A percentile compares a stretch with the other conserved stretches of the same genome.
These are phyloP conservation scores for Diatrype stigma DNA, from an alignment of 2,329 filamentous ascomycete species.

Conservation along the genomic window DNA sequence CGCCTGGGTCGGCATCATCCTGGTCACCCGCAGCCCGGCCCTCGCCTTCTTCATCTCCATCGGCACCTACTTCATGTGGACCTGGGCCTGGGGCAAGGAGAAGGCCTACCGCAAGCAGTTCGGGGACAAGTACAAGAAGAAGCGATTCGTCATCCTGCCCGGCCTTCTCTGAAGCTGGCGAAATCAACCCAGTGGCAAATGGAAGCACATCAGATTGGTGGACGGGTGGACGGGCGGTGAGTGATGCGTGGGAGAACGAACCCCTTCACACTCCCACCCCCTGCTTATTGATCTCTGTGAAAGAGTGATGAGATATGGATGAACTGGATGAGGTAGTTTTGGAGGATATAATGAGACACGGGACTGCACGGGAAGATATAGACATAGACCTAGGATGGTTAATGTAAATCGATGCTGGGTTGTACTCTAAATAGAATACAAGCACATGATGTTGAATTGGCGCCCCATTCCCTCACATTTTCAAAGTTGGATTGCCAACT, in stretches of 20 bases:
- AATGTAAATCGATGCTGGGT: background rate
- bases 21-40: constrained; percentile 75
- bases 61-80: constrained; percentile 73
- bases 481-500: too few relatives aligned
- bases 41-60: constrained; percentile 72
- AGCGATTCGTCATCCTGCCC: constrained; percentile 79
- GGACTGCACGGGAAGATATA: background rate
- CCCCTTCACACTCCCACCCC: too few relatives aligned
- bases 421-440: background rate
- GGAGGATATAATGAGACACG: background rate
- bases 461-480: too few relatives aligned
- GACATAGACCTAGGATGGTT: background rate
- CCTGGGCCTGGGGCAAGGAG: constrained; percentile 92
- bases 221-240: background rate
- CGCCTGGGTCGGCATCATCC: constrained; percentile 77
- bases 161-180: constrained; percentile 58
- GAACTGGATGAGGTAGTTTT: background rate
- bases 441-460: too few relatives aligned
- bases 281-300: background rate
- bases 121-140: constrained; percentile 90
- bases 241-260: background rate
- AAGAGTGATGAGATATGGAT: background rate
- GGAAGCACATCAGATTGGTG: background rate
- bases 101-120: constrained; percentile 85
- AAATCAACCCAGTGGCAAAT: background rate